Evolutionary conservation across 1,284 basidiomycete species (phyloP), one percentile per base, ranked within the genome.

Genomic region (Caloboletus firmus): DNA sequence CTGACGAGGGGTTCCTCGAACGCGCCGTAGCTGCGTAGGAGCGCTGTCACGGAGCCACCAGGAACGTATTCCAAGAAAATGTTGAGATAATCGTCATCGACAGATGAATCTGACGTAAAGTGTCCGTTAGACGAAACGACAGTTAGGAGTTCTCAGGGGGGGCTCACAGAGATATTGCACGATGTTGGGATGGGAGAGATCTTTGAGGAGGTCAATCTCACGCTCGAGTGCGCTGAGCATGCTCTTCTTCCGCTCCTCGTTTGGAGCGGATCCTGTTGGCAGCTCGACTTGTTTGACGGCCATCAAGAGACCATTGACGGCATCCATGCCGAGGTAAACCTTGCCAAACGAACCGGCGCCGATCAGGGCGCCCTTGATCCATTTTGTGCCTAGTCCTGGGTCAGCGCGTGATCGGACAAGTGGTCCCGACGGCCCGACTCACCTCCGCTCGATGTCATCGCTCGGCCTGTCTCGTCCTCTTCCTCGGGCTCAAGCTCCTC

Each of bases 21-120:
- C 0, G 95, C 93, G 45, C 97, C 97, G 65, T 98, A 99, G 66
- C 90, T 98, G 59, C 88, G 85, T 22, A 99, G 75, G 1, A 99
- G 76, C 0, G 95, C 93, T 1, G 95, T 89, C 36, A 99, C 95
- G 2, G 95, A 97, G 17, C 97, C 97, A 50, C 97, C 97, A 5
- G 97, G 97, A 5, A 99, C 96, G 66, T 99, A 99, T 73, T 99
- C 96, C 60, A 99, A 76, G 80, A 99, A 99, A 75, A 99, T 99
- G 72, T 99, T 98, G 59, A 99, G 83, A 69, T 85, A 88, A 45
- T 89, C 87, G 32, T 89, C 87, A 65, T 98, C 95, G 35, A 89
- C 81, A 2, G 92, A 92, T 2, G 93, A 96, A 67, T 95, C 93
- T 94, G 58, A 2, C 37, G 48, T 4, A 28, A 45, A 37, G 15